Base-by-base conservation (phyloP, 306 rosid species). In the Canavalia gladiata region DNA sequence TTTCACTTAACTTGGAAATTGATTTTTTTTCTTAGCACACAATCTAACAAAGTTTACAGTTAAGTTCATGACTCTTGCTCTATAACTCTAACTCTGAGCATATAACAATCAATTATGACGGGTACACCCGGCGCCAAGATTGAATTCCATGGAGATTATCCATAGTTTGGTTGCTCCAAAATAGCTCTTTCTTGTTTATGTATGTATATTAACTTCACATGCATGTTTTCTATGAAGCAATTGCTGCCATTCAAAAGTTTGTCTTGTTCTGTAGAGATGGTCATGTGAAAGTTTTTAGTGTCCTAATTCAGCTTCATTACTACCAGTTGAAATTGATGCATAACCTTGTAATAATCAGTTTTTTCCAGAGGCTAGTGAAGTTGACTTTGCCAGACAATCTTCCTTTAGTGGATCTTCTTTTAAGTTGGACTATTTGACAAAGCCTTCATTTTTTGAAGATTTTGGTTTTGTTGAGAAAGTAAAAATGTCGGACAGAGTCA, bases 321-420 rank as follows among this genome's bases (percentile, higher is more conserved):
- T 81, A 75, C 75, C 47, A 63, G 71, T 64, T 74, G 77, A 79
- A 71, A 68, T 73, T 74, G 60, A 66, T 89, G 83, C 51, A 66
- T 75, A 76, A 83, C 84, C 78, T 62, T 84, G 75, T 84, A 72
- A 84, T 64, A 72, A 85, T 50, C 94, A 95, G 98, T 95, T 95
- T 84, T 95, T 95, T 78, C 99, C 98, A 3, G 99, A 95, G 92
- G 99, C 99, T 79, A 95, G 72, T 43, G 99, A 95, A 87, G 99
- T 95, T 72, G 79, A 89, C 79, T 91, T 91, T 80, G 97, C 99
- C 13, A 95, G 97, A 87, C 81, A 91, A 56, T 84, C 97, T 10
- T 91, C 45, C 65, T 95, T 95, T 70, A 88, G 85, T 65, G 99
- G 99, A 84, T 90, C 89, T 57, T 89, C 92, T 75, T 90, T 95